Evolutionary conservation across 148 eudicot genomes (phyloP), one percentile per base, ranked within the genome.

Genomic region (Amaranthus cruentus): DNA sequence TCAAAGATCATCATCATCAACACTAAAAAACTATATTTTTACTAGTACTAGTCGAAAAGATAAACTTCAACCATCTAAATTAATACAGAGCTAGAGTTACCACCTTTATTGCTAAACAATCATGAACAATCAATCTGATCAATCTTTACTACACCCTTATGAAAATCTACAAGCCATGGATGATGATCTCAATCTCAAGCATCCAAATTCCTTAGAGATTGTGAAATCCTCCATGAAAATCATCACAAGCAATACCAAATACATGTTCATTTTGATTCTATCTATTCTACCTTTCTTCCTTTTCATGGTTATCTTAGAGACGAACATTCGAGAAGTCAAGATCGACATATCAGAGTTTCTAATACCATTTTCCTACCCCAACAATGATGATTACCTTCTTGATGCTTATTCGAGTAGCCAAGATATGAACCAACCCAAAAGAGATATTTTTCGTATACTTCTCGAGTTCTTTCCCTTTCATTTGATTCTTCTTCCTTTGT

Each of bases 241-340:
- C 77, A 14, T 78, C 8, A 78, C 68, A 57, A 78, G 76, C 54
- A 73, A 78, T 73, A 73, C 47, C 12, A 73, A 78, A 44, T 78
- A 49, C 14, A 53, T 73, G 81, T 52, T 67, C 4, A 9, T 78
- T 2, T 52, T 73, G 73, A 38, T 78, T 51, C 60, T 78, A 44
- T 67, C 69, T 67, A 59, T 58, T 11, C 2, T 68, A 44, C 77
- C 76, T 68, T 68, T 73, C 14, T 67, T 66, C 10, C 10, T n/a
- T 60, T 66, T 66, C 57, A 78, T 78, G 71, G 68, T 73, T 47
- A 15, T 73, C 44, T 67, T 38, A 67, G 81, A 73, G 49, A 44
- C 48, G 28, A 68, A 73, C 10, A 63, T 73, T 69, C 63, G 68
- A 4, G n/a, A 53, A 8, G 14, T 21, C 15, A 70, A 60, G 4